Conservation (phyloP, 1,139 yeast genomes). For the Magnusiomyces fungicola region DNA sequence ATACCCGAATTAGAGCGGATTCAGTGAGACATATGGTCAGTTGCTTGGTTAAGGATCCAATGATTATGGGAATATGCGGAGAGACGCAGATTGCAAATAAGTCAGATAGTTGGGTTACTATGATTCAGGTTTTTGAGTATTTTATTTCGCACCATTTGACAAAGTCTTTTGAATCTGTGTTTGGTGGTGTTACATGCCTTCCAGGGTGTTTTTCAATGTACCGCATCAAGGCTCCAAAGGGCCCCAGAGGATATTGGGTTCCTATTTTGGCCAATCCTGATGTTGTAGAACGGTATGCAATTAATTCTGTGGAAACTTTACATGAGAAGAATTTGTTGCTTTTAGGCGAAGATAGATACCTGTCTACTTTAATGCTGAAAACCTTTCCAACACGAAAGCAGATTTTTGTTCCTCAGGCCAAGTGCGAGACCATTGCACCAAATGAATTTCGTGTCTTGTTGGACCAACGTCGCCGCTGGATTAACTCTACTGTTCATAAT, state of each 20-base stretch:
- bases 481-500: constrained; percentile 34
- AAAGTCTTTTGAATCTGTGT: constrained; percentile 33
- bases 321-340: constrained; percentile 32
- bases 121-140: constrained; percentile 35
- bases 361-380: constrained; percentile 31
- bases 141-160: constrained; percentile 34
- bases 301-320: constrained; percentile 30
- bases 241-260: constrained; percentile 56
- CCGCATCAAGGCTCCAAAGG: constrained; percentile 46
- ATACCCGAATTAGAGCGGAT: constrained; percentile 31
- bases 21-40: constrained; percentile 30
- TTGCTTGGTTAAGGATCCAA: constrained; percentile 28
- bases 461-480: constrained; percentile 36
- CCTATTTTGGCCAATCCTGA: constrained; percentile 42
- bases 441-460: constrained; percentile 28
- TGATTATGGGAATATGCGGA: constrained; percentile 33
- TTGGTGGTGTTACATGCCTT: constrained; percentile 34
- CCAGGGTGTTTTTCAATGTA: constrained; percentile 36
- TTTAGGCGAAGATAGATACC: constrained; percentile 33
- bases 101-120: constrained; percentile 31
- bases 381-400: constrained; percentile 33
- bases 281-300: constrained; percentile 31
- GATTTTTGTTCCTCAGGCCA: constrained; percentile 32
- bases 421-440: constrained; percentile 32
- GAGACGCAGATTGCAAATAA: constrained; percentile 33